Evolutionary conservation across 129 eudicot species (phyloP), one percentile per base, ranked within the genome.

Genomic region (Pulicaria dysenterica): DNA sequence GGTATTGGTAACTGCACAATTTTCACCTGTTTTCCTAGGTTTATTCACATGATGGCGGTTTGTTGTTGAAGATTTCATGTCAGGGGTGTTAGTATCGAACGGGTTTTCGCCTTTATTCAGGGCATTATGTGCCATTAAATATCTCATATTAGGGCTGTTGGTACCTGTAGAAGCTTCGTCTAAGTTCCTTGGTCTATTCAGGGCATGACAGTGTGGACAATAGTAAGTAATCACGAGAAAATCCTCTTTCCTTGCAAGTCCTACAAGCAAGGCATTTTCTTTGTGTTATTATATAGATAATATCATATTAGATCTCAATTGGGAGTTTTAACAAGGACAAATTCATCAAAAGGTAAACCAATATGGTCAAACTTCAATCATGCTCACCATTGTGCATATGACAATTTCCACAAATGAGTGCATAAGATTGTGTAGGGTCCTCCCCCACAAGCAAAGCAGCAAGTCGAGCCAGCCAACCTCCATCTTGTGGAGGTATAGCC

Each of bases 371-470:
- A 57, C 7, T 9, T 1, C 8, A 56, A 11, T 46, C 42, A 24
- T 43, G 82, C 89, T 84, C 53, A 94, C 98, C 98, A 64, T 94
- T 94, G 83, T 94, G 98, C 88, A 90, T 86, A 81, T 90, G 96
- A 67, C 98, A 94, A 83, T 83, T 86, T 43, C 98, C 96, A 71
- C 97, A 94, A 41, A 94, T 94, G 41, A 90, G 93, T 53, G 98
- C 98, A 72, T 83, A 90, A 67, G 96, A 90, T 63, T 88, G 96
- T 15, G 97, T 82, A 5, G 97, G 98, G 73, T 94, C 98, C 91
- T 94, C 98, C 38, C 98, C 98, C 63, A 94, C 98, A 24, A 94
- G 96, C 83, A 94, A 79, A 40, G 98, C 98, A 7, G 97, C 98
- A 80, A 94, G 64, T 56, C 91, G 83, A 15, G 98, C 90, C 72